Evolutionary conservation across 1,139 yeast species (phyloP), one percentile per base, ranked within the genome.

Genomic region (Kazachstania sp.): DNA sequence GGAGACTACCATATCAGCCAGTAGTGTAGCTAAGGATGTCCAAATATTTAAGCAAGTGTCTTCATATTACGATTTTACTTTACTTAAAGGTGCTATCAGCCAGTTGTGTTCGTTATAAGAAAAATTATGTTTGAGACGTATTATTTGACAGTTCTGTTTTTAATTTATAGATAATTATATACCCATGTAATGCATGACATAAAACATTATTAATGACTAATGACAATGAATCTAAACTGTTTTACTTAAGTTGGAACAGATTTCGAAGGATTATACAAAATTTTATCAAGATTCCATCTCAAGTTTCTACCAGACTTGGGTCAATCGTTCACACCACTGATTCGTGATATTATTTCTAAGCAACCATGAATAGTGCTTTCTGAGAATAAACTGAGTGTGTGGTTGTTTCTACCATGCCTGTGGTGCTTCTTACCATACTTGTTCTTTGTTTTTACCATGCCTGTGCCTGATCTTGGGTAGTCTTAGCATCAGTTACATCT

Each of bases 1-100:
- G 95, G 69, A 66, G 1, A 83, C 79, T 47, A 79, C 86, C 0
- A 63, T 81, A 23, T 62, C 72, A 12, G 69, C 72, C 45, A 67
- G 62, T 2, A 75, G 72, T 0, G 63, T 87, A 6, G 67, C 70
- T 31, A 68, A 68, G 44, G 71, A 71, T 46, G 59, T 81, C 6
- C 67, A 65, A 12, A 71, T 79, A 0, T 86, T 75, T 63, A 67
- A 67, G 23, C 81, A 78, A 49, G 80, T 87, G 19, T 79, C 94
- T 0, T 67, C 69, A 15, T 75, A 67, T 46, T 86, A 77, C 63
- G 82, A 79, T 34, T 71, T 88, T 54, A 78, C 76, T 49, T 65
- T 86, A 47, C 66, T 88, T 45, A 66, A 69, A 47, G 81, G 77
- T 38, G 63, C 71, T 35, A 61, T 77, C 6, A 72, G 70, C 23